Percentiles rank a stretch among this genome's conserved stretches.
phyloP scores from a whole-genome alignment of 345 rosid species.

The Aethionema arabicum region DNA sequence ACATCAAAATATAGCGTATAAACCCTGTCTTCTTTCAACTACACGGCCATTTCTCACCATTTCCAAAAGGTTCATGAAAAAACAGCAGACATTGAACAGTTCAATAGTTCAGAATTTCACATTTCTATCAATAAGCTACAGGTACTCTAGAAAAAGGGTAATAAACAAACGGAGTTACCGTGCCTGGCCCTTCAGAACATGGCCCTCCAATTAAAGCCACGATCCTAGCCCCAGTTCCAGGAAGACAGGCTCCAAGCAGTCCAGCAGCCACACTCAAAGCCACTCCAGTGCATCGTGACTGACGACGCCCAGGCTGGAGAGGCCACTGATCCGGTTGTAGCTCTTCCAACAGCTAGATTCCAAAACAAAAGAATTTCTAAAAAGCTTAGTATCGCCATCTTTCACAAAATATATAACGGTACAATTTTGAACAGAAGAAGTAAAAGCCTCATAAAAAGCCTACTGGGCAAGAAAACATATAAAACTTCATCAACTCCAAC shows the following conservation, averaged over 20 bases:
- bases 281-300: conserved; percentile 87
- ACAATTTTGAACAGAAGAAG: background rate
- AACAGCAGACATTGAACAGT: conserved; percentile 9
- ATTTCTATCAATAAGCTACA: conserved; percentile 8
- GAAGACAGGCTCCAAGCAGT: conserved; percentile 90
- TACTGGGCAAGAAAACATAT: background rate
- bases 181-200: conserved; percentile 71
- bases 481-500: conserved; percentile 11
- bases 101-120: background rate
- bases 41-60: conserved; percentile 22
- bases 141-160: conserved; percentile 22
- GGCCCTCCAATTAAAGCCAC: conserved; percentile 89
- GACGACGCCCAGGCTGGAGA: conserved; percentile 56
- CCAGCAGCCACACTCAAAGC: conserved; percentile 93
- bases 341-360: conserved; percentile 84
- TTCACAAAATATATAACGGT: background rate
- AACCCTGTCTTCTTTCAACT: conserved; percentile 5
- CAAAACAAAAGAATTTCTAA: conserved; percentile 7
- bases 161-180: conserved; percentile 54
- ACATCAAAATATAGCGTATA: conserved; percentile 5
- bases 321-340: conserved; percentile 97
- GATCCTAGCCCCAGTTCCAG: conserved; percentile 96
- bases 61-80: background rate
- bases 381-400: background rate
- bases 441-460: background rate